phyloP scores from a whole-genome alignment of 2,329 filamentous ascomycete genomes.

The Zasmidium cellare region DNA sequence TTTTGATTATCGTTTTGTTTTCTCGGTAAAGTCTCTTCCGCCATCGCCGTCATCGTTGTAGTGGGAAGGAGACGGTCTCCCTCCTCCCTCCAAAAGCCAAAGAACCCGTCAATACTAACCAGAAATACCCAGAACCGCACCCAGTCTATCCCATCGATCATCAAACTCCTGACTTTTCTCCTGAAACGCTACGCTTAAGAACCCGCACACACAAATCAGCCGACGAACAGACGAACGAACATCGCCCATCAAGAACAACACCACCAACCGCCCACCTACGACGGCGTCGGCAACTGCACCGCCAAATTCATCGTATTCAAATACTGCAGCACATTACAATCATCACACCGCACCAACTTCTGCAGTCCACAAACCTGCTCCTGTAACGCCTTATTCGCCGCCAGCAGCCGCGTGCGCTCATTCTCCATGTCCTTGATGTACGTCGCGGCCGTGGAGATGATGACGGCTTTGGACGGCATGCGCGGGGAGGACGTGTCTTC shows the following conservation, averaged over 20 bases:
- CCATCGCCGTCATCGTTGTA: no score
- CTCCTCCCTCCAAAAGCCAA: no score
- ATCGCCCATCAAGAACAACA: neutral
- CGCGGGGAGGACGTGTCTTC: conserved; percentile 17
- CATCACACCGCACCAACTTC: conserved; percentile 47
- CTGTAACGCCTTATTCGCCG: conserved; percentile 42
- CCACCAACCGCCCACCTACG: neutral
- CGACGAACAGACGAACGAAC: neutral
- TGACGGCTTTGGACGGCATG: conserved; percentile 44
- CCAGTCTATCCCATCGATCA: neutral
- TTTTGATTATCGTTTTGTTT: no score
- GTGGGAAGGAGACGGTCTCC: no score
- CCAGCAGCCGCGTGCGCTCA: conserved; percentile 40
- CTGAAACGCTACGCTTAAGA: neutral
- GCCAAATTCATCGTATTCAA: conserved; percentile 8
- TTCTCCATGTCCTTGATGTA: conserved; percentile 49
- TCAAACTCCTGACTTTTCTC: neutral
- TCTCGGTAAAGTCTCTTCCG: no score
- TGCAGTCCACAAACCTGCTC: conserved; percentile 44
- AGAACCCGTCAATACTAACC: no score
- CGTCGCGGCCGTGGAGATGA: conserved; percentile 46
- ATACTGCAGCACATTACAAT: conserved; percentile 33
- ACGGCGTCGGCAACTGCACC: conserved; percentile 1
- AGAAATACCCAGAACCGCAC: no score
- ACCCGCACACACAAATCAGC: neutral